phyloP scores from a whole-genome alignment of 257 asterid species.

The Salvia hispanica region DNA sequence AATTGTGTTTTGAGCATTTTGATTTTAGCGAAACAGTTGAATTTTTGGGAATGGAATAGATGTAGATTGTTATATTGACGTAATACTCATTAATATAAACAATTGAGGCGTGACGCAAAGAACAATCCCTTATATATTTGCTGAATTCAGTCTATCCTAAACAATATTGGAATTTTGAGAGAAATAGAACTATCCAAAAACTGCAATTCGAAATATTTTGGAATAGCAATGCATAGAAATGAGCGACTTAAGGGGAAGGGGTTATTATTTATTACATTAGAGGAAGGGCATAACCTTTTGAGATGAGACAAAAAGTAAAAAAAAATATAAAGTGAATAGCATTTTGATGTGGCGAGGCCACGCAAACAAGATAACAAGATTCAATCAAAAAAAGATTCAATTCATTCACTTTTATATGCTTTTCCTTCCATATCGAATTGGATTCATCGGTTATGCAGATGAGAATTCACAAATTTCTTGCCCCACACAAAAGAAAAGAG shows the following conservation, averaged over 20 bases:
- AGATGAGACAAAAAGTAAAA: conserved; percentile 23
- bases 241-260: too few relatives aligned
- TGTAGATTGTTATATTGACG: background rate
- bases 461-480: conserved; percentile 4
- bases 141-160: too few relatives aligned
- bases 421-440: conserved; percentile 23
- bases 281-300: conserved; percentile 28
- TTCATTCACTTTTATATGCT: background rate
- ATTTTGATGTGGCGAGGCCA: conserved; percentile 3
- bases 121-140: background rate
- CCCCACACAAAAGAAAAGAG: background rate
- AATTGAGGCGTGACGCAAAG: conserved; percentile 13
- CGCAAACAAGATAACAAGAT: conserved; percentile 22
- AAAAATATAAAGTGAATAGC: conserved; percentile 9
- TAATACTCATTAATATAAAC: background rate
- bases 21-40: too few relatives aligned
- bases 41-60: background rate
- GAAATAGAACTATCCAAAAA: too few relatives aligned
- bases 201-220: background rate
- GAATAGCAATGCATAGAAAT: background rate
- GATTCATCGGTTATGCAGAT: conserved; percentile 28
- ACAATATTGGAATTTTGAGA: too few relatives aligned
- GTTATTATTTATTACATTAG: background rate
- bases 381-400: background rate
- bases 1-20: too few relatives aligned